phyloP scores from a whole-genome alignment of 495 filamentous ascomycete species.

The Articulospora tetracladia region DNA sequence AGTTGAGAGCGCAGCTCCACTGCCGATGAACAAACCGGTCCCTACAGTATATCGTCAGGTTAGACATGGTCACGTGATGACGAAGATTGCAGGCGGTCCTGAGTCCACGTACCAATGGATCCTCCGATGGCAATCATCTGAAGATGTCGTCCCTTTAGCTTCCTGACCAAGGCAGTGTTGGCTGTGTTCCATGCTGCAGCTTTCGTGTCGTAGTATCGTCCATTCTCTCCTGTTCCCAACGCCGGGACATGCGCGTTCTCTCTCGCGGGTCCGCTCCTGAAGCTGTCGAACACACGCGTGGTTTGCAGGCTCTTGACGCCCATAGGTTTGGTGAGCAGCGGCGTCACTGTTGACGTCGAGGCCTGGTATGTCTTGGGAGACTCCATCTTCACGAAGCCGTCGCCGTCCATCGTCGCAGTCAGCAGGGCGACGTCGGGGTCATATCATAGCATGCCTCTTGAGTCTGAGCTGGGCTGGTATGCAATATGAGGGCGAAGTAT shows the following conservation, averaged over 20 bases:
- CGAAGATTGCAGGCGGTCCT: constrained; percentile 35
- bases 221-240: constrained; percentile 4
- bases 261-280: constrained; percentile 12
- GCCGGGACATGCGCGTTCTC: neutral
- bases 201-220: constrained; percentile 62
- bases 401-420: neutral
- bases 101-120: constrained; percentile 87
- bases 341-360: constrained; percentile 17
- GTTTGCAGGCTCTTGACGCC: constrained; percentile 6
- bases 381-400: constrained; percentile 18
- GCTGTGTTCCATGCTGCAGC: constrained; percentile 73
- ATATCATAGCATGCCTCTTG: neutral
- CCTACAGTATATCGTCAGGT: constrained; percentile 41
- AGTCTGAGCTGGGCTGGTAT: neutral
- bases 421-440: neutral
- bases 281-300: constrained; percentile 22
- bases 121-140: constrained; percentile 98
- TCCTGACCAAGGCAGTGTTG: constrained; percentile 67
- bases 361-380: constrained; percentile 10
- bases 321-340: constrained; percentile 17
- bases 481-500: neutral
- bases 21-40: constrained; percentile 88
- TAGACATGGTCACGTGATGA: constrained; percentile 2
- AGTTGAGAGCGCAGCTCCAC: constrained; percentile 68
- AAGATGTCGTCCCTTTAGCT: constrained; percentile 78